These are phyloP conservation scores for Wolfiporia cocos DNA, from an alignment of 1,284 basidiomycete genomes.

Conservation along the genomic window DNA sequence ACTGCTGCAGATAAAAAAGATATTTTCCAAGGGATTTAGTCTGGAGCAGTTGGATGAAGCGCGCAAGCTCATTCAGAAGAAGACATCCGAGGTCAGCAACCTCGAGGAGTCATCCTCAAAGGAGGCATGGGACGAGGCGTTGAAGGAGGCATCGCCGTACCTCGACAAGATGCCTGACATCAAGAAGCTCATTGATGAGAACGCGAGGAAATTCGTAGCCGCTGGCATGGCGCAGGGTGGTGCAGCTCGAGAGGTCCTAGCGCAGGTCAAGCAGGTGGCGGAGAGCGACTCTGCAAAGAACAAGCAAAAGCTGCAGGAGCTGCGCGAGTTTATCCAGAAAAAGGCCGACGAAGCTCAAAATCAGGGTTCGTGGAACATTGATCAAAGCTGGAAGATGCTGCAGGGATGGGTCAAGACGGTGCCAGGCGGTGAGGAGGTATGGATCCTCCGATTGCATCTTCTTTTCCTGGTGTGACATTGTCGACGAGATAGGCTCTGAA, in stretches of 20 bases:
- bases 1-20: constrained; percentile 19
- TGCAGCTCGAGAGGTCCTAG: constrained; percentile 23
- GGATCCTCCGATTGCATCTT: constrained; percentile 5
- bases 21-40: constrained; percentile 22
- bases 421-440: constrained; percentile 26
- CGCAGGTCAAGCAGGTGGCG: constrained; percentile 21
- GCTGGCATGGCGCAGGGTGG: constrained; percentile 16
- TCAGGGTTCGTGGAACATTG: constrained; percentile 1
- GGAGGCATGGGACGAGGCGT: constrained; percentile 25
- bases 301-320: constrained; percentile 26
- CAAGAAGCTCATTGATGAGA: constrained; percentile 20
- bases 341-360: constrained; percentile 23
- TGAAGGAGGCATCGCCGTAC: constrained; percentile 24
- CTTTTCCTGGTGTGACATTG: neutral
- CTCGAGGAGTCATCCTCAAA: constrained; percentile 20
- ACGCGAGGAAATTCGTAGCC: constrained; percentile 19
- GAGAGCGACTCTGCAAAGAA: constrained; percentile 19
- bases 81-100: constrained; percentile 23
- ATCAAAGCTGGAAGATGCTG: constrained; percentile 15
- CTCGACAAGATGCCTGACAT: constrained; percentile 27
- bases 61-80: constrained; percentile 21
- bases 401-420: constrained; percentile 22
- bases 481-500: constrained; percentile 17
- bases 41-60: constrained; percentile 23
- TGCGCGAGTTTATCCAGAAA: constrained; percentile 23